These are phyloP conservation scores for Salix arbutifolia DNA, from an alignment of 345 rosid genomes.

Conservation along the genomic window DNA sequence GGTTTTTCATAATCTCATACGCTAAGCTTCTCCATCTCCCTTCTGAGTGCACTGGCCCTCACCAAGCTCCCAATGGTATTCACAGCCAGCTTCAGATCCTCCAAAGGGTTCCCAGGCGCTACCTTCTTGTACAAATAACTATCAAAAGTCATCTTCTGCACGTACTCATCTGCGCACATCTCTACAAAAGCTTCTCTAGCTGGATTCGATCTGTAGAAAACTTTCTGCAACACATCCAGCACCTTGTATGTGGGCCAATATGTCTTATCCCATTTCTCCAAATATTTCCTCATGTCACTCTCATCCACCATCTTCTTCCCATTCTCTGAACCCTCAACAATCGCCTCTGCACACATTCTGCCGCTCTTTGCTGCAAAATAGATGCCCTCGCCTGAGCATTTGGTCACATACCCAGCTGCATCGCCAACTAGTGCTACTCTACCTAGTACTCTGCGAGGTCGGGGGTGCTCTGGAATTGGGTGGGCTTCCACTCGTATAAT, in stretches of 20 bases:
- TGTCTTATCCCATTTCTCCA: slow-evolving; percentile 95
- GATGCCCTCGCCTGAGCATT: slow-evolving; percentile 89
- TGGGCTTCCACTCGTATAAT: slow-evolving; percentile 91
- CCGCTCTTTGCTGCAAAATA: slow-evolving; percentile 95
- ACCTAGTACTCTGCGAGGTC: slow-evolving; percentile 60
- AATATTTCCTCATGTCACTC: slow-evolving; percentile 76
- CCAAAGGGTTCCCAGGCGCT: slow-evolving; percentile 76
- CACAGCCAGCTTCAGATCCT: slow-evolving; percentile 83
- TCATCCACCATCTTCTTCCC: slow-evolving; percentile 89
- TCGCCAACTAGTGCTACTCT: slow-evolving; percentile 84
- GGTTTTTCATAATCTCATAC: slow-evolving; percentile 27
- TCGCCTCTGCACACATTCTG: slow-evolving; percentile 92
- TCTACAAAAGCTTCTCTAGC: slow-evolving; percentile 93
- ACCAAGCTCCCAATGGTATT: slow-evolving; percentile 95
- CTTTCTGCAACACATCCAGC: slow-evolving; percentile 77
- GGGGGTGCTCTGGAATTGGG: slow-evolving; percentile 85
- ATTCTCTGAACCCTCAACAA: slow-evolving; percentile 69
- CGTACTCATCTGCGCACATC: slow-evolving; percentile 87
- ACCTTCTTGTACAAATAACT: slow-evolving; percentile 85
- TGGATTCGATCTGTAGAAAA: slow-evolving; percentile 80
- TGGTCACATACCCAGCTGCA: slow-evolving; percentile 90
- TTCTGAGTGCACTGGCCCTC: slow-evolving; percentile 81
- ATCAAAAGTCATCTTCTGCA: slow-evolving; percentile 95
- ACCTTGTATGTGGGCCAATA: slow-evolving; percentile 95
- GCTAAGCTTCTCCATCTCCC: slow-evolving; percentile 80